Evolutionary conservation across 768 basidiomycete species (phyloP).

Genomic region (Cytidiella melzeri): DNA sequence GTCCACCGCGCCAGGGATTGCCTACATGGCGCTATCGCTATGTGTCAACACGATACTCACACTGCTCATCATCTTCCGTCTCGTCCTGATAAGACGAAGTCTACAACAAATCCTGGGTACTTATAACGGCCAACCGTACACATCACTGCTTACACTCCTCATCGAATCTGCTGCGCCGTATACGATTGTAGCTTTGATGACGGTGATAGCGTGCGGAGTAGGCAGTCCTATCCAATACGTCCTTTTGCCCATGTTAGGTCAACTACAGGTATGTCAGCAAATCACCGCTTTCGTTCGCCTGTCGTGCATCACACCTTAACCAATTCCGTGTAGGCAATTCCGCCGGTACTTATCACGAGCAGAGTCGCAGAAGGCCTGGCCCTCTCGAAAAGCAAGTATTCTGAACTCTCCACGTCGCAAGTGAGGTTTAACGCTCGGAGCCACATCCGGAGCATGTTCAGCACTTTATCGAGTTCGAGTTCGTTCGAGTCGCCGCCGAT

Average conservation of each 20-base stretch:
- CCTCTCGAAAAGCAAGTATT: slow-evolving; percentile 6
- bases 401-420: not conserved
- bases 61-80: slow-evolving; percentile 13
- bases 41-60: slow-evolving; percentile 17
- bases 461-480: not conserved
- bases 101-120: not conserved
- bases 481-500: not conserved
- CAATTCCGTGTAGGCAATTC: slow-evolving; percentile 14
- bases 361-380: slow-evolving; percentile 15
- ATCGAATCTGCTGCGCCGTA: slow-evolving; percentile 21
- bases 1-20: slow-evolving; percentile 10
- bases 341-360: slow-evolving; percentile 17
- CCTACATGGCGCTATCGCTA: slow-evolving; percentile 18
- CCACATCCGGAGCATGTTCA: not conserved
- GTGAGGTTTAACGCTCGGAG: not conserved
- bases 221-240: slow-evolving; percentile 18
- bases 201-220: slow-evolving; percentile 15
- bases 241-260: slow-evolving; percentile 20
- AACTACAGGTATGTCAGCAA: slow-evolving; percentile 18
- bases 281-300: not conserved
- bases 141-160: slow-evolving; percentile 16
- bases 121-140: slow-evolving; percentile 5
- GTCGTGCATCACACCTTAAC: too few relatives aligned
- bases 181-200: slow-evolving; percentile 11
- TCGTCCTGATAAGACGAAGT: slow-evolving; percentile 7